Evolutionary conservation across 768 basidiomycete species (phyloP), one percentile per base, ranked within the genome.

Genomic region (Cyathus striatus): DNA sequence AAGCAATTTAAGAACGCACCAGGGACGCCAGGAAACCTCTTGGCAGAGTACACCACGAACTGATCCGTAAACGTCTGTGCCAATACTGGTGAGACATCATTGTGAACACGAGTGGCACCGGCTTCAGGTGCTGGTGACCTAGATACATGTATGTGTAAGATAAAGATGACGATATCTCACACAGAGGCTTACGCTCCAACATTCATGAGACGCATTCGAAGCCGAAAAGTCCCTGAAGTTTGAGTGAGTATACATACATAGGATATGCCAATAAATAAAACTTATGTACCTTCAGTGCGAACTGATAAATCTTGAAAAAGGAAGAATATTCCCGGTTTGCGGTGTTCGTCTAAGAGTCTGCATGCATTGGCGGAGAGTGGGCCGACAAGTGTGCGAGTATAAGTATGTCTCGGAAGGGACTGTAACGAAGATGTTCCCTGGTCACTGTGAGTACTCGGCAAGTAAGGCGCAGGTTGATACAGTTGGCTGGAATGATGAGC

Each of bases 251-350:
- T n/a, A n/a, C n/a, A n/a, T n/a, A n/a, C n/a, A n/a, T n/a, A n/a
- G n/a, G n/a, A n/a, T n/a, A n/a, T n/a, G n/a, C n/a, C n/a, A n/a
- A n/a, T 42, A 40, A 20, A 40, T 7, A 24, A 22, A 22, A 40
- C 27, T 9, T 9, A 30, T 30, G 9, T 34, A 85, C 89, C 90
- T 77, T 97, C 94, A 16, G 90, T 94, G 44, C 94, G 79, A 38
- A 97, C 87, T 36, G 90, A 92, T 41, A 97, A 66, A 65, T 96
- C 94, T 60, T 92, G 91, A 66, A 94, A 91, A 48, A 96, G 81
- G 69, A 96, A 97, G 64, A 91, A 97, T 49, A 96, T 85, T 5
- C 93, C 94, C 40, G 79, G 75, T 48, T 83, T 81, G 47, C 86
- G 83, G 61, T 92, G 81, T 56, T 91, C 88, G 58, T 95, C 92